These are phyloP conservation scores for Tagetes erecta DNA, from an alignment of 129 eudicot species.

Conservation along the genomic window DNA sequence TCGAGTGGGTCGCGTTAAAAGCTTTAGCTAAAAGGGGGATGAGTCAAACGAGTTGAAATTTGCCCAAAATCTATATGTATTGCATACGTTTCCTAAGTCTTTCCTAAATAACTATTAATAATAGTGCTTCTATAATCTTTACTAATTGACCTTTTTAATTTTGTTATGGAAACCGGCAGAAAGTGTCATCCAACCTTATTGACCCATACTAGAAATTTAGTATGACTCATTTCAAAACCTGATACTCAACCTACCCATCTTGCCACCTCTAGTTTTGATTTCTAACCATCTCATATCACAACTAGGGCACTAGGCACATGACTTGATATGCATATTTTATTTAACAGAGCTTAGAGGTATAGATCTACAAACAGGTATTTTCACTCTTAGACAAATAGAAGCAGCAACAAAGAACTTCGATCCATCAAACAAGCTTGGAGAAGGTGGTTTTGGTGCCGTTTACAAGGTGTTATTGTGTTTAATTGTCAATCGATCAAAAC, in stretches of 20 bases:
- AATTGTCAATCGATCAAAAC: not conserved
- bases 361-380: constrained; percentile 71
- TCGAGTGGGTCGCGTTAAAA: constrained; percentile 2
- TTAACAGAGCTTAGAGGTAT: constrained; percentile 69
- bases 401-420: constrained; percentile 85
- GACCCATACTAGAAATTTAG: not conserved
- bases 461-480: constrained; percentile 50
- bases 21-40: not conserved
- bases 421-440: constrained; percentile 75
- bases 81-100: not conserved
- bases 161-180: not conserved
- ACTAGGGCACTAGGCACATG: not conserved
- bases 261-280: constrained; percentile 1
- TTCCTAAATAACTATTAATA: not conserved
- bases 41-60: constrained; percentile 5
- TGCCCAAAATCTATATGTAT: not conserved
- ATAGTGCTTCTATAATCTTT: not conserved
- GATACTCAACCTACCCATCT: not conserved
- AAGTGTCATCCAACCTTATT: not conserved
- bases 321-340: not conserved
- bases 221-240: not conserved
- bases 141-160: not conserved
- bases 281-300: not conserved
- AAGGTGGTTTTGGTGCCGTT: constrained; percentile 88
- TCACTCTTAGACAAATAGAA: constrained; percentile 74